Conservation (phyloP, 129 eudicot genomes). For the Saussurea involucrata region DNA sequence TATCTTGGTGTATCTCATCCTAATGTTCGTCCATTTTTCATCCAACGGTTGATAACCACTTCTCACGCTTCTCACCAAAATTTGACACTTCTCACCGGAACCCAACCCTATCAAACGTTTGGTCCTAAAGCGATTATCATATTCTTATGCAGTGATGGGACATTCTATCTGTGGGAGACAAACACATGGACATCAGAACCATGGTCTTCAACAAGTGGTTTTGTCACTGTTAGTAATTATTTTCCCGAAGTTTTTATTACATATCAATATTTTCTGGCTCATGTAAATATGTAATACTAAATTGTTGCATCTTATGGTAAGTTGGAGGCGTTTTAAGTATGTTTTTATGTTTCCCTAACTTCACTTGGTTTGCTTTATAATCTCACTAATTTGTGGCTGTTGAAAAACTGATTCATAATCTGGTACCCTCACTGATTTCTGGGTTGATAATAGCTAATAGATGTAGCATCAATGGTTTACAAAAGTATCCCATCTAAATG, state of each 20-base stretch:
- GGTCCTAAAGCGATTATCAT: background rate
- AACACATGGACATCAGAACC: slow-evolving; percentile 97
- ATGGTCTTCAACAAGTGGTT: slow-evolving; percentile 96
- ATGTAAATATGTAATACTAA: background rate
- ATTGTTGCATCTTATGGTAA: background rate
- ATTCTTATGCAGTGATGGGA: slow-evolving; percentile 71
- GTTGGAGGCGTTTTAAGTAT: background rate
- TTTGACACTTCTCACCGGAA: too few relatives aligned
- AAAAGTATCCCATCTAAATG: background rate
- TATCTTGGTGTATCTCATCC: too few relatives aligned
- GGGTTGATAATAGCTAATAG: background rate
- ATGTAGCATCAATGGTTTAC: background rate
- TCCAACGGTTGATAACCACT: too few relatives aligned
- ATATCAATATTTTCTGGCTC: background rate
- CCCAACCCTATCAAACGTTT: too few relatives aligned
- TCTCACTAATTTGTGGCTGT: background rate
- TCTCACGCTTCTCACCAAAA: too few relatives aligned
- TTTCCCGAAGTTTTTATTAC: background rate
- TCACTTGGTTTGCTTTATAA: background rate
- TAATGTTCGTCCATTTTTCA: too few relatives aligned
- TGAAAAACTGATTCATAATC: background rate
- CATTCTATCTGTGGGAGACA: slow-evolving; percentile 99
- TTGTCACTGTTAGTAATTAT: slow-evolving; percentile 68
- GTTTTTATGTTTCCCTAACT: background rate
- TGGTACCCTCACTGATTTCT: background rate